These are phyloP conservation scores for Solanum habrochaites DNA, from an alignment of 257 asterid species.

Conservation along the genomic window DNA sequence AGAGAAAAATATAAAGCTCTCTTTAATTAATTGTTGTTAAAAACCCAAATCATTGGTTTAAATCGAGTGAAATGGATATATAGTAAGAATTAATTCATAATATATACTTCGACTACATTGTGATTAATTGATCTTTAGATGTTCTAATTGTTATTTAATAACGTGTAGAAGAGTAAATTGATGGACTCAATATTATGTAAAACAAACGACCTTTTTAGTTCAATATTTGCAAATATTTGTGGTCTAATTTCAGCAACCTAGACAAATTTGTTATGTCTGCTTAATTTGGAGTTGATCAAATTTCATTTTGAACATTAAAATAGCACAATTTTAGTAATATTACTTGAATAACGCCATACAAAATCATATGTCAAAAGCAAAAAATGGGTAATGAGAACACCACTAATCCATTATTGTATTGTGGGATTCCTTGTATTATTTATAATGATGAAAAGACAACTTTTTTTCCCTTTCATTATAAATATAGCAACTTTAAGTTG, in stretches of 20 bases:
- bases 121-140: not conserved
- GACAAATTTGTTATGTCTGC: not conserved
- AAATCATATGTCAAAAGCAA: not conserved
- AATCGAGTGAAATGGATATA: not conserved
- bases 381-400: not conserved
- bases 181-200: not conserved
- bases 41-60: not conserved
- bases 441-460: not conserved
- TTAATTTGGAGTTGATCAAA: not conserved
- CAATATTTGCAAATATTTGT: not conserved
- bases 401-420: not conserved
- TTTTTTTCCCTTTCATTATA: not conserved
- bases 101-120: not conserved
- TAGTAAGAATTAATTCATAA: not conserved
- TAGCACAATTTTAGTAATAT: not conserved
- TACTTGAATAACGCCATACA: not conserved
- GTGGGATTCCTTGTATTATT: not conserved
- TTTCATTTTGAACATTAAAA: not conserved
- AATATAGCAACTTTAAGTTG: not conserved
- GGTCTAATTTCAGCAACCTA: not conserved
- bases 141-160: not conserved
- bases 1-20: not conserved
- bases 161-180: not conserved
- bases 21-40: not conserved
- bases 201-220: not conserved